Conservation (phyloP, 148 eudicot species). For the Diospyros kaki region DNA sequence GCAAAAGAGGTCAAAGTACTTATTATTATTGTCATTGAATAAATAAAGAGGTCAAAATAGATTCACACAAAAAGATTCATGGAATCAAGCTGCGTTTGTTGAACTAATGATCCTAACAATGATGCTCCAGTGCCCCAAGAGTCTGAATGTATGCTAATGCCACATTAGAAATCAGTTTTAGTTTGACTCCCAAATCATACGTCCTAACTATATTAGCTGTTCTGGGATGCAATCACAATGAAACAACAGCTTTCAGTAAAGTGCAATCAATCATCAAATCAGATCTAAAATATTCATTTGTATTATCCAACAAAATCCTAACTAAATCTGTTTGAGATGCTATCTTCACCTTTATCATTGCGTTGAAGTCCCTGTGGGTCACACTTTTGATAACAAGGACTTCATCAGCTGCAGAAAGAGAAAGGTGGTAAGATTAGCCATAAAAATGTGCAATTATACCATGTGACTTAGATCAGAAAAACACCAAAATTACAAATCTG, state of each 20-base stretch:
- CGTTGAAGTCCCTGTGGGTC: conserved; percentile 85
- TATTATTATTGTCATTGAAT: neutral
- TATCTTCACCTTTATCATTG: conserved; percentile 67
- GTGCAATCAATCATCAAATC: too few species aligned
- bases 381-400: conserved; percentile 94
- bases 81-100: neutral
- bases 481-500: neutral
- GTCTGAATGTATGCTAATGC: neutral
- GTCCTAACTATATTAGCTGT: neutral
- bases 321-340: too few species aligned
- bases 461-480: conserved; percentile 3
- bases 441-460: neutral
- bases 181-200: neutral
- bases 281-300: too few species aligned
- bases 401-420: conserved; percentile 69
- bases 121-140: neutral
- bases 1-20: too few species aligned
- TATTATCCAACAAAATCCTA: too few species aligned
- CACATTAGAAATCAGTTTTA: neutral
- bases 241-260: too few species aligned
- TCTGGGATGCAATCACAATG: conserved; percentile 22
- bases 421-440: conserved; percentile 3
- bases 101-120: neutral
- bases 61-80: neutral
- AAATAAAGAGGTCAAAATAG: neutral